Conservation (phyloP, 2,329 filamentous ascomycete species). For the Eutypella sp. region DNA sequence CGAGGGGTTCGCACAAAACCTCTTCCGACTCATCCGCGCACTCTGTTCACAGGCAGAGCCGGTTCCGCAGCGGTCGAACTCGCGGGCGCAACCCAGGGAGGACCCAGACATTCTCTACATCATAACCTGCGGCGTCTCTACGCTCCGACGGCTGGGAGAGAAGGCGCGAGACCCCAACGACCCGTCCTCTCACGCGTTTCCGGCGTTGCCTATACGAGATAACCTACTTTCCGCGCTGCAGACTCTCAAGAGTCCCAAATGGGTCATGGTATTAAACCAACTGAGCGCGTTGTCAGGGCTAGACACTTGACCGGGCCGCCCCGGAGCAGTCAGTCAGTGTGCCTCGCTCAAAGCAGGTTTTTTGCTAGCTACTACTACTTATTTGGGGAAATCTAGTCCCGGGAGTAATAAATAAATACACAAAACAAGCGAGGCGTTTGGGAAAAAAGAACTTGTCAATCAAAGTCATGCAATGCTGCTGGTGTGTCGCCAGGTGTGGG, state of each 20-base stretch:
- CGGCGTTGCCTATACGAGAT: conserved; percentile 62
- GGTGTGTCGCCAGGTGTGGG: too few relatives aligned
- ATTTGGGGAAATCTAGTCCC: too few relatives aligned
- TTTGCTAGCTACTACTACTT: too few relatives aligned
- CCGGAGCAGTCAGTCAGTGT: too few relatives aligned
- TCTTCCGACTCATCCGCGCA: conserved; percentile 70
- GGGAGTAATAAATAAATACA: too few relatives aligned
- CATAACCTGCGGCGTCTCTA: conserved; percentile 60
- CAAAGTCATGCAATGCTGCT: too few relatives aligned
- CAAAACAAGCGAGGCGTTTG: background rate
- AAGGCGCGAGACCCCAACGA: conserved; percentile 58
- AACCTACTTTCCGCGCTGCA: conserved; percentile 62
- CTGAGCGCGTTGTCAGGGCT: conserved; percentile 57
- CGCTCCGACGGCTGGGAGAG: conserved; percentile 64
- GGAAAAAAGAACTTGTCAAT: too few relatives aligned
- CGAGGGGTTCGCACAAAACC: conserved; percentile 76
- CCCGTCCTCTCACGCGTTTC: conserved; percentile 49
- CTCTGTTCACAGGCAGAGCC: conserved; percentile 61
- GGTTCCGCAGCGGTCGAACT: conserved; percentile 32
- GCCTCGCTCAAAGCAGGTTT: too few relatives aligned
- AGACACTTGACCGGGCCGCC: conserved; percentile 25
- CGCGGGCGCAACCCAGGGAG: conserved; percentile 30
- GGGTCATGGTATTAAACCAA: conserved; percentile 62
- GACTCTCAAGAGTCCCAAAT: conserved; percentile 54
- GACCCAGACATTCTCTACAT: conserved; percentile 57